Percentiles rank a stretch among this genome's conserved stretches.
phyloP scores from a whole-genome alignment of 2,329 filamentous ascomycete species.

The Epichloe uncinata region DNA sequence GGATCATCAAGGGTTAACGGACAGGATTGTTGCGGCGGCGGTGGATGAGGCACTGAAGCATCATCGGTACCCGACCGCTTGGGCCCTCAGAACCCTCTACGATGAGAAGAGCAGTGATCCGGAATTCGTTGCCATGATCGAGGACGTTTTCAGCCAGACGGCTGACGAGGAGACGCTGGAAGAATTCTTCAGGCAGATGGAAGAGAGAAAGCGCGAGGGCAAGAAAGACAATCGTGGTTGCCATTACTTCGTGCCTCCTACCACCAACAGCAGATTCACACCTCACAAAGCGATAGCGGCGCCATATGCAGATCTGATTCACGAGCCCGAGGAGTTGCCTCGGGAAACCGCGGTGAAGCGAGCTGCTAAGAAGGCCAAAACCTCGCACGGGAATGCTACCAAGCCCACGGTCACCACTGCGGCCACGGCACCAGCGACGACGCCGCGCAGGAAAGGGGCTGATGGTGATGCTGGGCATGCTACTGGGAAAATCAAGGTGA shows the following conservation, averaged over 20 bases:
- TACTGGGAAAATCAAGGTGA: slow-evolving; percentile 11
- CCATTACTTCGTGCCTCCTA: slow-evolving; percentile 39
- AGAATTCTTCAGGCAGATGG: slow-evolving; percentile 37
- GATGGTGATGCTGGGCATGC: background rate
- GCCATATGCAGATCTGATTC: slow-evolving; percentile 36
- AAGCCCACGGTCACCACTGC: slow-evolving; percentile 1
- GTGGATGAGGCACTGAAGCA: slow-evolving; percentile 44
- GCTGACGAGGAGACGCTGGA: slow-evolving; percentile 38
- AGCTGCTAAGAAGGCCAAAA: slow-evolving; percentile 25
- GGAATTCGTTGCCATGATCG: slow-evolving; percentile 41
- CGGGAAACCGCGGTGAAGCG: slow-evolving; percentile 11
- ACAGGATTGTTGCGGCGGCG: slow-evolving; percentile 42
- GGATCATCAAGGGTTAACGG: slow-evolving; percentile 30
- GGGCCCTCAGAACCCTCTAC: slow-evolving; percentile 45
- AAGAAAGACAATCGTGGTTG: slow-evolving; percentile 37
- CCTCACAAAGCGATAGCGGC: slow-evolving; percentile 34
- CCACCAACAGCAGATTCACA: slow-evolving; percentile 28
- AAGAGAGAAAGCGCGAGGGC: slow-evolving; percentile 43
- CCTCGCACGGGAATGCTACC: slow-evolving; percentile 11
- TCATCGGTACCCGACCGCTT: slow-evolving; percentile 47
- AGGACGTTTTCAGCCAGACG: slow-evolving; percentile 43
- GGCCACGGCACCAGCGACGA: background rate
- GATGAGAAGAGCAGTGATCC: slow-evolving; percentile 40
- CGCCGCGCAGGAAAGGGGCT: background rate
- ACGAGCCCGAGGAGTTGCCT: slow-evolving; percentile 3